These are phyloP conservation scores for Aspergillus sp. DNA, from an alignment of 2,329 filamentous ascomycete species.

Conservation along the genomic window DNA sequence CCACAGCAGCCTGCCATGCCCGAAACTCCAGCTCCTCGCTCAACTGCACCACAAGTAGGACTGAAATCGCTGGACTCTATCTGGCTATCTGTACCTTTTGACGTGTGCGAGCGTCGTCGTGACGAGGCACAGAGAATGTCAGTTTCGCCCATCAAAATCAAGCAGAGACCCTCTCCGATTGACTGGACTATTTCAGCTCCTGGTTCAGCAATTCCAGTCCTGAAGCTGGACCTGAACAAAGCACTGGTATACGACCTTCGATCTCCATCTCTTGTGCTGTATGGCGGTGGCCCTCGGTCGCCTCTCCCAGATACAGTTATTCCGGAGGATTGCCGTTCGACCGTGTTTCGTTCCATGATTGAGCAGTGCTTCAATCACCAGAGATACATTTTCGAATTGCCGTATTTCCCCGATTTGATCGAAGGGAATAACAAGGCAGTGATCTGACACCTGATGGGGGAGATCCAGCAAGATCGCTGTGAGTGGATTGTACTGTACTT, in stretches of 20 bases:
- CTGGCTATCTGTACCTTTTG: conserved; percentile 1
- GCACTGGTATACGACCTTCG: neutral
- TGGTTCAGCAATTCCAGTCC: neutral
- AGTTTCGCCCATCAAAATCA: neutral
- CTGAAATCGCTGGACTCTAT: neutral
- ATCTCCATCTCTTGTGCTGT: neutral
- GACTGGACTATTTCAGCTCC: neutral
- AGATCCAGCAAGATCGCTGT: neutral
- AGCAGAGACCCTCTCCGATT: neutral
- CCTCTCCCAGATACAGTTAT: neutral
- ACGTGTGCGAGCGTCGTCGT: neutral
- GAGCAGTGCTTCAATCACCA: neutral
- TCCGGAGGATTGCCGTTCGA: neutral
- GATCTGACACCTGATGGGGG: neutral
- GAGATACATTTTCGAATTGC: conserved; percentile 1
- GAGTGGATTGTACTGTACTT: neutral
- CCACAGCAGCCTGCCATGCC: neutral
- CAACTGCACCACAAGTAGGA: neutral
- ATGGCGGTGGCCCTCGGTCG: neutral
- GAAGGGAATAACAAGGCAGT: neutral
- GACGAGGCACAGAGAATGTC: neutral
- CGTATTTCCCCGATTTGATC: neutral
- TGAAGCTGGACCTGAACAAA: neutral
- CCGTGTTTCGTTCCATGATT: neutral
- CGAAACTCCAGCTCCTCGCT: neutral